Base-by-base conservation (phyloP, 1,284 basidiomycete genomes). In the Trichosporon faecale region DNA sequence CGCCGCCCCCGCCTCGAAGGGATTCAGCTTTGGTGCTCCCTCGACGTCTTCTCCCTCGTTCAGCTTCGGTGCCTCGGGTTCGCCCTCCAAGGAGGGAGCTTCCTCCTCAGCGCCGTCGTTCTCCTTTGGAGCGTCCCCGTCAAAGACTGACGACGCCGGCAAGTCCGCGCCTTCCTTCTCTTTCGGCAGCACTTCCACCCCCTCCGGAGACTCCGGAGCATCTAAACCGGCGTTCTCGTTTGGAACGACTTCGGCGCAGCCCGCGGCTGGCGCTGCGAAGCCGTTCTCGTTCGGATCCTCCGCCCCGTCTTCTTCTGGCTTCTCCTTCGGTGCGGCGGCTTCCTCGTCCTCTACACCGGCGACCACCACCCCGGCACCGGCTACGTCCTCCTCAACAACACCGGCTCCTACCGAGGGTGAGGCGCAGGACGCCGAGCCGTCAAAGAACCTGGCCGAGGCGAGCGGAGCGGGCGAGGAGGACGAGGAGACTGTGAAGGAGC, bases 401-500 rank as follows among this genome's bases (percentile, higher is more conserved):
- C 25, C 55, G 12, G 27, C 27, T 6, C 29, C 29, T 16, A 74
- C 68, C 46, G 71, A 72, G 21, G 73, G 69, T 6, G 57, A 61
- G 16, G 64, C 64, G 4, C 73, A 70, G 31, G 65, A 69, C 0
- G 77, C 73, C 1, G 80, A 76, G 65, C 69, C 71, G 1, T 73
- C 76, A 27, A 76, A 75, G 67, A 80, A 82, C 61, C 74, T 80
- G 8, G 80, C 79, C 2, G 76, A 77, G 31, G 73, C 70, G 1
- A 73, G 72, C 6, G 83, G 83, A 7, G 78, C 76, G 6, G 84
- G 84, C 18, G 93, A 94, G 83, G 91, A 95, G 80, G 86, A 90
- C 57, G 93, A 95, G 79, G 89, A 89, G 68, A 93, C 91, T 2
- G 83, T 86, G 21, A 85, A 89, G 78, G 85, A 87, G 66, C 84